Base-by-base conservation (phyloP, 2,329 filamentous ascomycete genomes). In the Diplodia seriata region DNA sequence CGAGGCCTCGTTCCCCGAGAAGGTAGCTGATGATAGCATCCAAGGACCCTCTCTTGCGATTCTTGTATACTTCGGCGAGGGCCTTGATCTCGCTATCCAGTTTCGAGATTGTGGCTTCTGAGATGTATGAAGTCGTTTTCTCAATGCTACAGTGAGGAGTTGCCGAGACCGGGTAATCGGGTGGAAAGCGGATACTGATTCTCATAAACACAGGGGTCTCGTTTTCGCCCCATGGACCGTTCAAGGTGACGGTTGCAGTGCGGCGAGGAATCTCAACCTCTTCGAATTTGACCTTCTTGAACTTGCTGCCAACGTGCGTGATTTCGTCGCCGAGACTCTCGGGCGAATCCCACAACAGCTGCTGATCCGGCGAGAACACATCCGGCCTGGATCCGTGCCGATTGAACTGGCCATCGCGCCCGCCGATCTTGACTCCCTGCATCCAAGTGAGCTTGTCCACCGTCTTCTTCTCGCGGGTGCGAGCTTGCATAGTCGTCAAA, bases 371-470 rank as follows among this genome's bases (percentile, higher is more conserved):
- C 33, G 67, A 53, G 9, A 70, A 40, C 0, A 70, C 70, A 33
- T 68, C 57, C 14, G 63, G 71, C 70, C 67, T 67, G 20, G 71
- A 71, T 11, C 74, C 73, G 33, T 74, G 70, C 14, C 68, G 69
- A 38, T 65, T 47, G 50, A 65, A 63, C 14, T 50, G 40, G 9
- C 76, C 74, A 38, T 73, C 71, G 15, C 75, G 75, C 47, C 76
- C 80, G 81, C 83, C 85, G 66, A 89, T 87, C 70, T 87, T 89
- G 50, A 90, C 86, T 62, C 87, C 87, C 68, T 85, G 85, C 85
- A 89, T 88, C 87, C 87, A 90, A 2, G 84, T 81, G 67, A 90
- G 88, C 18, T 86, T 85, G 68, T 87, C 87, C 26, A 84, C 83
- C 66, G 85, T 83, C 50, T 82, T 82, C 61, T 81, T 81, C 66